Conservation (phyloP, 2,329 filamentous ascomycete species). For the Pseudocercospora vitis region DNA sequence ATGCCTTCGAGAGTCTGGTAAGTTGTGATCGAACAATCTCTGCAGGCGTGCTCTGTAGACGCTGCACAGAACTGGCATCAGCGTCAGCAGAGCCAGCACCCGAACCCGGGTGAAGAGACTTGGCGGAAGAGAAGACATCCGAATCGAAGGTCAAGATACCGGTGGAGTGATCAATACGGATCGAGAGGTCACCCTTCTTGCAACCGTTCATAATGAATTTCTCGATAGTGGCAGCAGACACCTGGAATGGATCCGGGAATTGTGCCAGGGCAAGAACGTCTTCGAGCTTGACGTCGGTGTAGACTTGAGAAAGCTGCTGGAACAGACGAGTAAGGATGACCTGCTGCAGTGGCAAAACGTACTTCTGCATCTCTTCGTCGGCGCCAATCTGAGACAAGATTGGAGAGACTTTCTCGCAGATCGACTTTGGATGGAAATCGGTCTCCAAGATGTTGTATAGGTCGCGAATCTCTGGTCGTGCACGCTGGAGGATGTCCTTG, state of each 20-base stretch:
- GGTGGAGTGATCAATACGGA: constrained; percentile 93
- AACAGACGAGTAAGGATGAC: constrained; percentile 97
- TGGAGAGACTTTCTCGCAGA: constrained; percentile 98
- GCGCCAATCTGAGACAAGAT: constrained; percentile 91
- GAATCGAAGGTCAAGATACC: constrained; percentile 96
- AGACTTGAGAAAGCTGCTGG: constrained; percentile 98
- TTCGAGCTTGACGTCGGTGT: constrained; percentile 91
- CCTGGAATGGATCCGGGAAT: constrained; percentile 96
- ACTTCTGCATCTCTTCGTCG: constrained; percentile 95
- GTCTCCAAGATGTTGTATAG: constrained; percentile 99
- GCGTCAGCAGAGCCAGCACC: constrained; percentile 82
- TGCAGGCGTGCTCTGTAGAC: constrained; percentile 93
- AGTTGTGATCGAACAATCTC: constrained; percentile 97
- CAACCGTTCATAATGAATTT: constrained; percentile 99
- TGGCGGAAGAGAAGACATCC: constrained; percentile 96
- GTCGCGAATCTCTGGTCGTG: constrained; percentile 89
- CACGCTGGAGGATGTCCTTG: constrained; percentile 91
- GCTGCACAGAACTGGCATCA: constrained; percentile 82
- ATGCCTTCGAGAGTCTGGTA: constrained; percentile 82
- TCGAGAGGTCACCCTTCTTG: constrained; percentile 97
- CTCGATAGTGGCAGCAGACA: constrained; percentile 86
- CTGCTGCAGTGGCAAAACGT: constrained; percentile 92
- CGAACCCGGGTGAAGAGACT: constrained; percentile 83
- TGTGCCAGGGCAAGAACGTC: constrained; percentile 92
- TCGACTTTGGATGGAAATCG: constrained; percentile 97